Evolutionary conservation across 2,329 filamentous ascomycete genomes (phyloP).

Genomic region (Ophiocordyceps robertsii): DNA sequence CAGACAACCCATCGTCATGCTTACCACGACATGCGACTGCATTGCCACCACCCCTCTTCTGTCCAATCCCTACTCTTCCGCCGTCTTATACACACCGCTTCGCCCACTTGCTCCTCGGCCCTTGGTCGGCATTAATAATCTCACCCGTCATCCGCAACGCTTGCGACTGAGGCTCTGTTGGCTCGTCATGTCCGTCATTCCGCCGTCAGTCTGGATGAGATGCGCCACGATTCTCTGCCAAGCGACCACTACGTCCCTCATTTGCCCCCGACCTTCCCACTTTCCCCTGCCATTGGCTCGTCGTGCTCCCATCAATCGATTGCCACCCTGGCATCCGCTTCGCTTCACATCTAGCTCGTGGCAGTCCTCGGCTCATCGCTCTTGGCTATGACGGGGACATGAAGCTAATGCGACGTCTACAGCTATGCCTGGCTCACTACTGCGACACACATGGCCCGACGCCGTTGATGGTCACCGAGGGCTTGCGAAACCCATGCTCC

Average conservation of each 20-base stretch:
- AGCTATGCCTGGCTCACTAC: constrained; percentile 58
- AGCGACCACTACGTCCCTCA: background rate
- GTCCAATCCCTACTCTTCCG: constrained; percentile 1
- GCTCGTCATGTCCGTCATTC: background rate
- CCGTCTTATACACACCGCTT: background rate
- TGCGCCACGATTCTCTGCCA: background rate
- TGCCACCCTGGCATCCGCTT: background rate
- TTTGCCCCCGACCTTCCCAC: background rate
- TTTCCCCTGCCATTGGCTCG: background rate
- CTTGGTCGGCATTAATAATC: background rate
- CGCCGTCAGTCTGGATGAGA: background rate
- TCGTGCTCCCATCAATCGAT: background rate
- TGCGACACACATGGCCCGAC: constrained; percentile 59
- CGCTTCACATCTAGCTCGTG: background rate
- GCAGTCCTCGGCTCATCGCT: background rate
- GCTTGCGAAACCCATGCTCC: constrained; percentile 45
- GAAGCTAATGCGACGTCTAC: constrained; percentile 24
- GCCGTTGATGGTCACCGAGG: constrained; percentile 57
- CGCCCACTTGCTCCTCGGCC: background rate
- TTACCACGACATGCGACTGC: background rate
- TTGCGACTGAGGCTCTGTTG: background rate
- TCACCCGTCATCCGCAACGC: background rate
- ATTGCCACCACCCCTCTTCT: background rate
- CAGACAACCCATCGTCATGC: background rate
- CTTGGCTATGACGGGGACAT: constrained; percentile 13